Percentiles rank a stretch among this genome's conserved stretches.
Conservation (phyloP, 306 rosid species). For the Alnus rubra region DNA sequence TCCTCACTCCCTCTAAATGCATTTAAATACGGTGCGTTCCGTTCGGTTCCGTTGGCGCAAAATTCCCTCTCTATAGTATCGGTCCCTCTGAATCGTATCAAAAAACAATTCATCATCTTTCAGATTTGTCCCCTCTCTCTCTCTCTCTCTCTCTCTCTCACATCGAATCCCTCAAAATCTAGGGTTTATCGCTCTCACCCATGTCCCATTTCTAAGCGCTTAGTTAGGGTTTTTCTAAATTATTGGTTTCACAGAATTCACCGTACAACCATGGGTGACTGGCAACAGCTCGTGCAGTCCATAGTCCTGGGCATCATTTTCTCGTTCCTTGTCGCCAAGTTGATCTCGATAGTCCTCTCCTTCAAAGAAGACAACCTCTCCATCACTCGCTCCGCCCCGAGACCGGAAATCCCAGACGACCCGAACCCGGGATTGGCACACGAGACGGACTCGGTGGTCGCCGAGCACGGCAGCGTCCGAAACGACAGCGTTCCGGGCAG, state of each 20-base stretch:
- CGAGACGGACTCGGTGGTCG: slow-evolving; percentile 74
- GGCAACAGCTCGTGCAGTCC: slow-evolving; percentile 85
- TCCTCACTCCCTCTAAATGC: too few relatives aligned
- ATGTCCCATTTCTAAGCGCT: slow-evolving; percentile 39
- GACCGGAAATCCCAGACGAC: neutral
- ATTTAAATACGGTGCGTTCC: neutral
- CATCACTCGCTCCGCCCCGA: slow-evolving; percentile 39
- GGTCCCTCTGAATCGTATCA: too few relatives aligned
- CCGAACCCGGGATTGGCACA: neutral
- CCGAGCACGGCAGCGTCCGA: slow-evolving; percentile 89
- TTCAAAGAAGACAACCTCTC: slow-evolving; percentile 83
- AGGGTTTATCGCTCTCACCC: neutral
- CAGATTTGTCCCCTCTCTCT: too few relatives aligned
- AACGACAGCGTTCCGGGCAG: slow-evolving; percentile 50
- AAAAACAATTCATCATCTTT: too few relatives aligned
- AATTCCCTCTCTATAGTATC: neutral
- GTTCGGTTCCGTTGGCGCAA: slow-evolving; percentile 27
- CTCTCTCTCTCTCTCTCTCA: neutral
- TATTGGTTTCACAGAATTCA: neutral
- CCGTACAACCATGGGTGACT: slow-evolving; percentile 56
- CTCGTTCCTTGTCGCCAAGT: slow-evolving; percentile 94
- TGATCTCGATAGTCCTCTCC: slow-evolving; percentile 77
- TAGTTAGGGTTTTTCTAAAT: slow-evolving; percentile 12
- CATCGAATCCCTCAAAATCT: slow-evolving; percentile 12
- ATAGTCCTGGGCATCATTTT: slow-evolving; percentile 79